These are phyloP conservation scores for Maudiozyma pseudohumilis DNA, from an alignment of 805 yeast species.

Conservation along the genomic window DNA sequence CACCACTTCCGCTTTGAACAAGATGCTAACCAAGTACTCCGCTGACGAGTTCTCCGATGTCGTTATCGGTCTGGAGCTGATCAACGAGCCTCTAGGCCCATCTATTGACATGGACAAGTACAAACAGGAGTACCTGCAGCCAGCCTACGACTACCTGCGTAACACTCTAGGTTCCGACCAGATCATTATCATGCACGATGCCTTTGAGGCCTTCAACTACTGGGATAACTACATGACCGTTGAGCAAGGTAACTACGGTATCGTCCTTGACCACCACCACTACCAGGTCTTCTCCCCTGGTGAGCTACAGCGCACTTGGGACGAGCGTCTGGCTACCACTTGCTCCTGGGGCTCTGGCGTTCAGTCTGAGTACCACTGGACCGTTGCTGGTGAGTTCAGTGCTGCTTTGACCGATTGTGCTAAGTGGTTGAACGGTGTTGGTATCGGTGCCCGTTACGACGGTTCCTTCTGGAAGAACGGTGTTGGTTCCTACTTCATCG, in stretches of 20 bases:
- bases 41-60: slow-evolving; percentile 51
- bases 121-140: slow-evolving; percentile 41
- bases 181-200: slow-evolving; percentile 72
- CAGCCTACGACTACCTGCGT: slow-evolving; percentile 61
- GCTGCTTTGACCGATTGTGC: slow-evolving; percentile 92
- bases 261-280: slow-evolving; percentile 80
- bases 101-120: slow-evolving; percentile 48
- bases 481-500: slow-evolving; percentile 33
- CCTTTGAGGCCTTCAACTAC: slow-evolving; percentile 50
- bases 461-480: slow-evolving; percentile 37
- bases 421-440: slow-evolving; percentile 80
- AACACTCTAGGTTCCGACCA: slow-evolving; percentile 37
- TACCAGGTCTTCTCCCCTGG: slow-evolving; percentile 72
- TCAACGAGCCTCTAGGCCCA: slow-evolving; percentile 86
- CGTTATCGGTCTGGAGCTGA: slow-evolving; percentile 71
- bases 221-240: slow-evolving; percentile 51
- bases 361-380: slow-evolving; percentile 54
- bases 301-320: slow-evolving; percentile 49
- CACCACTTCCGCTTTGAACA: slow-evolving; percentile 46
- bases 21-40: slow-evolving; percentile 57
- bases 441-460: slow-evolving; percentile 72
- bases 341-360: slow-evolving; percentile 42
- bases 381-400: slow-evolving; percentile 78
- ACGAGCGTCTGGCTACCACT: slow-evolving; percentile 49
- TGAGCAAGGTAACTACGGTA: slow-evolving; percentile 44